phyloP scores from a whole-genome alignment of 108 stramenopile species.

The Pelagomonas calceolata region DNA sequence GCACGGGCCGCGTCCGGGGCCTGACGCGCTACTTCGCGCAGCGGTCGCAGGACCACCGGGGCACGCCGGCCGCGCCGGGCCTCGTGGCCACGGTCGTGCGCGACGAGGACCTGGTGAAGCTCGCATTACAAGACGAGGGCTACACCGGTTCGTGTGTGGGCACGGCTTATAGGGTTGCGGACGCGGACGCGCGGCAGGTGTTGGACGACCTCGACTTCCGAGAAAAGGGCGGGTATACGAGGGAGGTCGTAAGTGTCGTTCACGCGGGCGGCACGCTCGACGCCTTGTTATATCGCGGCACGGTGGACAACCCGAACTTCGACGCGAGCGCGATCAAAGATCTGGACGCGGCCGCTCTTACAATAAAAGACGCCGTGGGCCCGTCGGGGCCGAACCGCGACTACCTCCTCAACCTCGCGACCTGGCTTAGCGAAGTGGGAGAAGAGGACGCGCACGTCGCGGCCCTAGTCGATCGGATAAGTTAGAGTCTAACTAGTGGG shows the following conservation, averaged over 20 bases:
- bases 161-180: slow-evolving; percentile 2
- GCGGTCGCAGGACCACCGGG: slow-evolving; percentile 10
- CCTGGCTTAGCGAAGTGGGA: too few species aligned
- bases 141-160: neutral
- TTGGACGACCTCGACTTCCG: slow-evolving; percentile 13
- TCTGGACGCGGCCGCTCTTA: neutral
- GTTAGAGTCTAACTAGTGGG: too few species aligned
- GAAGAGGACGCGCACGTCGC: too few species aligned
- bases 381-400: neutral
- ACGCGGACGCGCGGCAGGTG: neutral
- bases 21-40: slow-evolving; percentile 11
- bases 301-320: neutral
- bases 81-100: slow-evolving; percentile 1
- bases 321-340: neutral
- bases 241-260: neutral
- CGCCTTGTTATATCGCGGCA: neutral
- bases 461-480: too few species aligned
- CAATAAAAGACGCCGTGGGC: neutral
- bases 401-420: neutral
- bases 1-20: neutral
- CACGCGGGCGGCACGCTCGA: neutral
- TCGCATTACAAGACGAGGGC: slow-evolving; percentile 2
- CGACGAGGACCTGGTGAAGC: too few species aligned
- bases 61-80: slow-evolving; percentile 6
- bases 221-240: slow-evolving; percentile 14